These are phyloP conservation scores for Trypanosoma platydactyli DNA, from an alignment of 208 protist species.

Conservation along the genomic window DNA sequence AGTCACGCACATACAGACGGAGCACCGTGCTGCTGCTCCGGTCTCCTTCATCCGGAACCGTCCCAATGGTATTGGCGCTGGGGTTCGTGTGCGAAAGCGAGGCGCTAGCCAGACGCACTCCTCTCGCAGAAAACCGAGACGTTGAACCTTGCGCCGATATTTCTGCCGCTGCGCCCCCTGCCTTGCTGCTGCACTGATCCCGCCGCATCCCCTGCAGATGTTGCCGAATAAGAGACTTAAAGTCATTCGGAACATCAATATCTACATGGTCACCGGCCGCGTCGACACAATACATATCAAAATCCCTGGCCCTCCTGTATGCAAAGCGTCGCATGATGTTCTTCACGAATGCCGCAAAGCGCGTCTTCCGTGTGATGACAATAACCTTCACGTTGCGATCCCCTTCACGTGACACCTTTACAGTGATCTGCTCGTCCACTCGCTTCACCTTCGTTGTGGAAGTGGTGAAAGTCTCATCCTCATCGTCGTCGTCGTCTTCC, in stretches of 20 bases:
- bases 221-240: conserved; percentile 42
- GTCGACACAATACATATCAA: conserved; percentile 84
- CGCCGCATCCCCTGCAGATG: conserved; percentile 32
- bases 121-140: conserved; percentile 9
- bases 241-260: conserved; percentile 75
- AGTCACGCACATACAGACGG: conserved; percentile 83
- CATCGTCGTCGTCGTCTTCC: conserved; percentile 13
- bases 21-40: conserved; percentile 57
- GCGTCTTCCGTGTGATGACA: conserved; percentile 34
- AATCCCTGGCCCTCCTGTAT: conserved; percentile 56
- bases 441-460: background rate
- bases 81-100: conserved; percentile 5
- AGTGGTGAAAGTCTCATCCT: conserved; percentile 15
- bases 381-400: conserved; percentile 79
- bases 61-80: background rate
- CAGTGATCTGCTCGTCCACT: conserved; percentile 33
- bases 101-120: conserved; percentile 4
- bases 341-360: conserved; percentile 43
- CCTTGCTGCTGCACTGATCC: background rate
- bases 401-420: conserved; percentile 76
- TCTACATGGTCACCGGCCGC: conserved; percentile 65
- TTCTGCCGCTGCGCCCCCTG: background rate
- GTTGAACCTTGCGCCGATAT: background rate
- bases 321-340: conserved; percentile 72
- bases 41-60: conserved; percentile 18